A percentile compares a stretch with the other conserved stretches of the same genome.
phyloP scores from a whole-genome alignment of 495 filamentous ascomycete species.

The Tuber aestivum region DNA sequence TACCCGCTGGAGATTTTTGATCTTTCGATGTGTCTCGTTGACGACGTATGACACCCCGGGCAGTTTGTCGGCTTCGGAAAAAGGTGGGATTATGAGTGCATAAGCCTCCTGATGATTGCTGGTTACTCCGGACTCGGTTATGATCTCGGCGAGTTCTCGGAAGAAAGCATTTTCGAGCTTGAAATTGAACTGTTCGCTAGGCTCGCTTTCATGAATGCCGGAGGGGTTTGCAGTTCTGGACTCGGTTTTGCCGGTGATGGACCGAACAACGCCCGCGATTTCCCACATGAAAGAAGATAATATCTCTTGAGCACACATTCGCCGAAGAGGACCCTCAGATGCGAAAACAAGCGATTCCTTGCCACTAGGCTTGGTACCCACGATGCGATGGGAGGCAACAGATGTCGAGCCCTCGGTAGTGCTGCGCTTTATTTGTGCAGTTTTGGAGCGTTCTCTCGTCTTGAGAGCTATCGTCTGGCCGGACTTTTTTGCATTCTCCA shows the following conservation, averaged over 20 bases:
- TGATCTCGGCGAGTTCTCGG: not conserved
- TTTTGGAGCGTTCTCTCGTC: not conserved
- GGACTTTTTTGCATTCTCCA: not conserved
- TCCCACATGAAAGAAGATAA: constrained; percentile 35
- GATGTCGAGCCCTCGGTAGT: not conserved
- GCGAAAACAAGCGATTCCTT: not conserved
- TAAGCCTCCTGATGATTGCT: constrained; percentile 10
- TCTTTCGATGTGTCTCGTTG: not conserved
- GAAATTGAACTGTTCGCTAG: not conserved
- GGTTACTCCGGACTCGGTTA: not conserved
- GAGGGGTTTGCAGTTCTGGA: not conserved
- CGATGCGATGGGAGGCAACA: not conserved
- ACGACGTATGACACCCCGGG: constrained; percentile 10
- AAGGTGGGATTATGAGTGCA: constrained; percentile 19
- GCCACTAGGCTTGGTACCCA: not conserved
- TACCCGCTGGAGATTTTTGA: not conserved
- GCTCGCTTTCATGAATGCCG: not conserved
- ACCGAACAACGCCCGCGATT: constrained; percentile 10
- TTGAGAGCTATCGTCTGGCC: not conserved
- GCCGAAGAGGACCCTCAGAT: constrained; percentile 7
- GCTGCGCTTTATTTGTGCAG: not conserved
- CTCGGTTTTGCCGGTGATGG: not conserved
- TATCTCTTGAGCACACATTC: constrained; percentile 28
- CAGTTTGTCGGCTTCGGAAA: constrained; percentile 10
- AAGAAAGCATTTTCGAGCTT: constrained; percentile 5